Evolutionary conservation across 2,329 filamentous ascomycete genomes (phyloP).

Genomic region (Pseudocercospora cruenta): DNA sequence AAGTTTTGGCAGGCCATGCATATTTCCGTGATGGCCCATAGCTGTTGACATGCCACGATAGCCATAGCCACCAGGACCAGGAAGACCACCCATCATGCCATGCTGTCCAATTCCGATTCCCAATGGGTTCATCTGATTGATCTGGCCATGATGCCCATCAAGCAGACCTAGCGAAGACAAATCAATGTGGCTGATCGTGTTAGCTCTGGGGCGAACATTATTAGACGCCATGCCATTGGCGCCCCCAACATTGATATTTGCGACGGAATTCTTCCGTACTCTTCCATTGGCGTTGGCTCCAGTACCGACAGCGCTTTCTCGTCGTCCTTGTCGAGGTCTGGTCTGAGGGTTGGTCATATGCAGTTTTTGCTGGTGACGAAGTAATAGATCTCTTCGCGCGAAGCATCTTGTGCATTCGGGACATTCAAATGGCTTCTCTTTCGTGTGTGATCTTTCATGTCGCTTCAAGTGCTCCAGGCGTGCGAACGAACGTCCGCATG

Average conservation of each 20-base stretch:
- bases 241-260: conserved; percentile 57
- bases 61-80: conserved; percentile 58
- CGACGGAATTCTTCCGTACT: conserved; percentile 91
- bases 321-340: conserved; percentile 76
- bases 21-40: conserved; percentile 67
- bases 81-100: conserved; percentile 65
- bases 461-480: conserved; percentile 95
- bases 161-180: conserved; percentile 65
- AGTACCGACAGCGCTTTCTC: conserved; percentile 81
- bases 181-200: conserved; percentile 95
- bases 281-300: conserved; percentile 69
- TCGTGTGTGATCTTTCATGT: conserved; percentile 96
- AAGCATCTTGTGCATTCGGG: conserved; percentile 94
- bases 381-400: conserved; percentile 84
- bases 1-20: conserved; percentile 75
- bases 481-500: conserved; percentile 89
- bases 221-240: conserved; percentile 55
- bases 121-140: conserved; percentile 36
- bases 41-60: conserved; percentile 74
- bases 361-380: conserved; percentile 97
- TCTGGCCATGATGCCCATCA: conserved; percentile 30
- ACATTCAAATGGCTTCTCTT: conserved; percentile 98
- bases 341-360: conserved; percentile 91
- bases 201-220: conserved; percentile 81
- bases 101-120: conserved; percentile 26